Evolutionary conservation across 108 stramenopile species (phyloP), one percentile per base, ranked within the genome.

Genomic region (Craspedostauros australis): DNA sequence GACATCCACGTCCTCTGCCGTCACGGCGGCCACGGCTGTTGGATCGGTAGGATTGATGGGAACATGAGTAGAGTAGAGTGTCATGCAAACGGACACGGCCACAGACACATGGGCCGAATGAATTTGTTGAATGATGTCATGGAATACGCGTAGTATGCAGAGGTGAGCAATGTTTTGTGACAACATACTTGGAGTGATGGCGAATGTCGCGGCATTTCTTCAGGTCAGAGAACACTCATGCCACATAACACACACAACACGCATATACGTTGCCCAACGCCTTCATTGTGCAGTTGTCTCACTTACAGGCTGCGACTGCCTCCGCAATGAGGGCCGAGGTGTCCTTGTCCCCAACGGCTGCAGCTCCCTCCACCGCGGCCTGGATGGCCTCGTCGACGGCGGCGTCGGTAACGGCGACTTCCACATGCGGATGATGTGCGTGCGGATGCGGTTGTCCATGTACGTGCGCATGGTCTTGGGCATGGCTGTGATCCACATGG

Each of bases 1-100:
- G 15, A 31, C 58, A 37, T 62, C 64, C 9, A 49, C 70, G 20
- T 47, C 66, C 42, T 30, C 73, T 29, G 20, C 57, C 14, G 55
- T 48, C 19, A 43, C 31, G 15, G 39, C 62, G 6, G 56, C 62
- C 2, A 28, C 62, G 5, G 62, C 57, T 7, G 60, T 45, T 15
- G 38, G 54, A 31, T 29, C 55, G 15, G 51, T 19, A 22, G 22
- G 5, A n/a, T 26, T 30, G 6, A 30, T 14, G 6, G 57, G 19
- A 43, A n/a, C n/a, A n/a, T n/a, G n/a, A n/a, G n/a, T 36, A 12
- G 12, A 12, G 34, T 12, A 36, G 34, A 12, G 12, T 36, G 12
- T 12, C 12, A 12, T 9, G 34, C 9, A 36, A 36, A 12, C 12
- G 12, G 34, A 36, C 9, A 12, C 12, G 34, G 12, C 34, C 9